Evolutionary conservation across 2,329 filamentous ascomycete species (phyloP).

Genomic region (Penicillium sp.): DNA sequence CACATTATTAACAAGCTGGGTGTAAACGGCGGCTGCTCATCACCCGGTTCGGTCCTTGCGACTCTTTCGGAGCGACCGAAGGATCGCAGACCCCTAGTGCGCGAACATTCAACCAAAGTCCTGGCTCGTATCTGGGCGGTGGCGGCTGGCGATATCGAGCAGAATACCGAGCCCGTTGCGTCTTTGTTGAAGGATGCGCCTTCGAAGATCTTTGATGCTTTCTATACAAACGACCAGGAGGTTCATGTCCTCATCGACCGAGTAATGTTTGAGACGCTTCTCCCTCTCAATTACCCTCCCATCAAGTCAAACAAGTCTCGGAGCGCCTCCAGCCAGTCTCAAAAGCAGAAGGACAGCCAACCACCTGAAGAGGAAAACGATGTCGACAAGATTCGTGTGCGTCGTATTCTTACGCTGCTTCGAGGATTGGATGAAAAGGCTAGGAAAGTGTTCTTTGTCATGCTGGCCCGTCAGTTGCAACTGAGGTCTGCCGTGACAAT

Average conservation of each 20-base stretch:
- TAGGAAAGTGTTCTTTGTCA: constrained; percentile 82
- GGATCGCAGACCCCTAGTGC: constrained; percentile 77
- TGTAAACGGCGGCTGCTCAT: constrained; percentile 68
- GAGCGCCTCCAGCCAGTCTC: constrained; percentile 53
- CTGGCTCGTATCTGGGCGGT: constrained; percentile 92
- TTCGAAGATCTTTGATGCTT: constrained; percentile 78
- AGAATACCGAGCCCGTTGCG: constrained; percentile 73
- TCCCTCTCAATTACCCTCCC: constrained; percentile 86
- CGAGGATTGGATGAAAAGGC: constrained; percentile 74
- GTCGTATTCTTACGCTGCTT: constrained; percentile 79
- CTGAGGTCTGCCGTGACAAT: constrained; percentile 70
- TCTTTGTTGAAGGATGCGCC: constrained; percentile 78
- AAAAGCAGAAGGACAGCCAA: constrained; percentile 49
- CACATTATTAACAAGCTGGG: constrained; percentile 82
- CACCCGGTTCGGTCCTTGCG: constrained; percentile 73
- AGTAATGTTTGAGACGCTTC: constrained; percentile 79
- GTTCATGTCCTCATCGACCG: constrained; percentile 81
- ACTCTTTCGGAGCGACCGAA: constrained; percentile 84
- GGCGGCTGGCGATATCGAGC: constrained; percentile 79
- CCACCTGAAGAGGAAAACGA: constrained; percentile 39
- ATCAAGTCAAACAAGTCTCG: constrained; percentile 55
- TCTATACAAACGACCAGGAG: constrained; percentile 85
- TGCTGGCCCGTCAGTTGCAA: constrained; percentile 74
- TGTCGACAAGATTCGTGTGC: constrained; percentile 67
- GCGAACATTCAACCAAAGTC: constrained; percentile 81